Evolutionary conservation across 1,139 yeast species (phyloP).

Genomic region (Taphrina populina): DNA sequence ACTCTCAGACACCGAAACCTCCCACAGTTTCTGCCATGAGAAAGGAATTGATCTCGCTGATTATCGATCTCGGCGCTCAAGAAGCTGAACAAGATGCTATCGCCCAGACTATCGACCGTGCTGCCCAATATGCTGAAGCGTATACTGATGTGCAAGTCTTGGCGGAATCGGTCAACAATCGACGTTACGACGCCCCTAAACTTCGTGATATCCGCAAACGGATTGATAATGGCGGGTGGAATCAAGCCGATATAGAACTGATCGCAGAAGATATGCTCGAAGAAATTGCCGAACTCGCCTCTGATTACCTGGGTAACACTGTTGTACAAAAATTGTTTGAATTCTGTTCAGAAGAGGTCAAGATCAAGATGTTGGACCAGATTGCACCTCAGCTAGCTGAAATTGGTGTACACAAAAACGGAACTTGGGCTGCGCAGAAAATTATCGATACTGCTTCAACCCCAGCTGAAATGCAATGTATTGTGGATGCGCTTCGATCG

Average conservation of each 20-base stretch:
- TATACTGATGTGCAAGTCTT: slow-evolving; percentile 41
- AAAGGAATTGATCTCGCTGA: slow-evolving; percentile 35
- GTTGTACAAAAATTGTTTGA: slow-evolving; percentile 89
- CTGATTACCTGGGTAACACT: slow-evolving; percentile 93
- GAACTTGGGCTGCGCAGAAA: slow-evolving; percentile 99
- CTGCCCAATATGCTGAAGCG: slow-evolving; percentile 41
- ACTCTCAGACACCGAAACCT: slow-evolving; percentile 39
- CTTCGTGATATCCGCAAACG: slow-evolving; percentile 59
- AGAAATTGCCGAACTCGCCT: slow-evolving; percentile 85
- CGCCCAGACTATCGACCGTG: slow-evolving; percentile 41
- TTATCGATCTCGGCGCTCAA: slow-evolving; percentile 45
- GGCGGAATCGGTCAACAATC: slow-evolving; percentile 46
- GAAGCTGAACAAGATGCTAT: slow-evolving; percentile 40
- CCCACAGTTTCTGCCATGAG: slow-evolving; percentile 25
- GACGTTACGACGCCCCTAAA: slow-evolving; percentile 86
- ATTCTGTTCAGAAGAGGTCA: slow-evolving; percentile 65
- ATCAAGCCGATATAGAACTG: slow-evolving; percentile 68
- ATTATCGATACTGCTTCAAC: slow-evolving; percentile 73
- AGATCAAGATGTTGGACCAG: slow-evolving; percentile 76
- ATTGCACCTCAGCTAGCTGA: slow-evolving; percentile 81
- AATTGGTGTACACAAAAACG: slow-evolving; percentile 93
- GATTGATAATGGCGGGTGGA: slow-evolving; percentile 50
- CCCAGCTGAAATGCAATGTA: slow-evolving; percentile 64
- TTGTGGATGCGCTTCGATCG: slow-evolving; percentile 71
- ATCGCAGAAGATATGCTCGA: slow-evolving; percentile 79